Base-by-base conservation (phyloP, 2,329 filamentous ascomycete genomes). In the Clonostachys sp. region DNA sequence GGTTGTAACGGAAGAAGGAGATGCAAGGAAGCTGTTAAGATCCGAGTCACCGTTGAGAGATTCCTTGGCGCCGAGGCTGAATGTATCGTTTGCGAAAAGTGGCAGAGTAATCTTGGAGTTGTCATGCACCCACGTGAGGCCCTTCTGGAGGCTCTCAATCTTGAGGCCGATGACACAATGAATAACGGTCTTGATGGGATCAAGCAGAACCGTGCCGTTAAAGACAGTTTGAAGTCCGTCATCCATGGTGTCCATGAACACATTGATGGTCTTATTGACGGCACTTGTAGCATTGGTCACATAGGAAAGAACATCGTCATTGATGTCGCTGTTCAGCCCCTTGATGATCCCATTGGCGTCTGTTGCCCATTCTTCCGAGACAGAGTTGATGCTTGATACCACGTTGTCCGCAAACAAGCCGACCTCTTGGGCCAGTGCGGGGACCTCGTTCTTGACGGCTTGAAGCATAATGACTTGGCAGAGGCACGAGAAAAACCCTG, bases 91-190 rank as follows among this genome's bases (percentile, higher is more conserved):
- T 24, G 81, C 75, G 51, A 97, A 83, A 46, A 80, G 68, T 1
- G 94, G 94, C 56, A 99, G 86, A 50, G 81, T 73, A 56, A 99
- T 78, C 51, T 94, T 81, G 5, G 94, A 90, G 62, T 97, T 74
- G 55, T 97, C 86, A 58, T 88, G 81, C 12, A 96, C 87, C 92
- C 92, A 99, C 1, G 89, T 95, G n/a, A 97, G 76, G 12, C 87
- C 94, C 60, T 87, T 86, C 64, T 97, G 83, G 54, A 99, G 82
- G 18, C 84, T 80, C 55, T 88, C 83, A 52, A 97, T 78, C 72
- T 97, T 97, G 60, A 95, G 76, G 8, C 86, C 83, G 53, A 97
- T 82, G n/a, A 97, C 75, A 61, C 94, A 97, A 61, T 89, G 80
- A 52, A 96, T 78, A 34, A 96, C 82, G 41, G 89, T 86, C 58